Conservation (phyloP, 805 yeast genomes). For the Candida pseudoglaebosa region DNA sequence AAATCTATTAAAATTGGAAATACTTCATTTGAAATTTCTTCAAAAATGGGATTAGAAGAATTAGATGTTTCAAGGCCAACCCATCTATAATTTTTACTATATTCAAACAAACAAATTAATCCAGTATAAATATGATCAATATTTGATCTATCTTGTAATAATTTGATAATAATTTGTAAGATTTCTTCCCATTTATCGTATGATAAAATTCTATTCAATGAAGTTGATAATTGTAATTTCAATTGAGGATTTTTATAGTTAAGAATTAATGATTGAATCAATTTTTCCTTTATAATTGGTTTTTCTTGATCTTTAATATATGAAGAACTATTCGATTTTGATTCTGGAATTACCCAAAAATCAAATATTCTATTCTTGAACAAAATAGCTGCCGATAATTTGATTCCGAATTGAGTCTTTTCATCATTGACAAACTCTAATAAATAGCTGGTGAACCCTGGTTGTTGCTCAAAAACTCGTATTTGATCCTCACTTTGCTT, state of each 20-base stretch:
- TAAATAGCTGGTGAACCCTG: conserved; percentile 55
- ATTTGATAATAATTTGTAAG: conserved; percentile 33
- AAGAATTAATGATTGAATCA: conserved; percentile 39
- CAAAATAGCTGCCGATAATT: conserved; percentile 40
- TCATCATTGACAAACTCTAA: conserved; percentile 47
- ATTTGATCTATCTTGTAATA: conserved; percentile 27
- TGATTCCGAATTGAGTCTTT: conserved; percentile 32
- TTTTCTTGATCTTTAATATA: conserved; percentile 32
- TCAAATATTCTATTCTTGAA: conserved; percentile 39
- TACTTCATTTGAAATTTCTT: conserved; percentile 30
- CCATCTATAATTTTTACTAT: conserved; percentile 39
- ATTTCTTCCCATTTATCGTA: conserved; percentile 45
- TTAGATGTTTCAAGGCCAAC: conserved; percentile 42
- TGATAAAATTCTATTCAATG: conserved; percentile 51
- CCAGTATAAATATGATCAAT: conserved; percentile 38
- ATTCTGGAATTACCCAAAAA: conserved; percentile 37
- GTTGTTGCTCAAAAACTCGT: conserved; percentile 47
- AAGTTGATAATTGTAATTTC: conserved; percentile 54
- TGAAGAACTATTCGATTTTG: conserved; percentile 16
- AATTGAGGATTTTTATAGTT: conserved; percentile 33
- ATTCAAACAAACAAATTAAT: conserved; percentile 37
- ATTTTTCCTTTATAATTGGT: conserved; percentile 38
- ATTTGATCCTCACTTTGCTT: conserved; percentile 53
- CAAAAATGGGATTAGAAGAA: conserved; percentile 34
- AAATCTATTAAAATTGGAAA: conserved; percentile 37